Percentiles rank a stretch among this genome's conserved stretches.
Evolutionary conservation across 768 basidiomycete species (phyloP).

Genomic region (Auricularia auricula-judae): DNA sequence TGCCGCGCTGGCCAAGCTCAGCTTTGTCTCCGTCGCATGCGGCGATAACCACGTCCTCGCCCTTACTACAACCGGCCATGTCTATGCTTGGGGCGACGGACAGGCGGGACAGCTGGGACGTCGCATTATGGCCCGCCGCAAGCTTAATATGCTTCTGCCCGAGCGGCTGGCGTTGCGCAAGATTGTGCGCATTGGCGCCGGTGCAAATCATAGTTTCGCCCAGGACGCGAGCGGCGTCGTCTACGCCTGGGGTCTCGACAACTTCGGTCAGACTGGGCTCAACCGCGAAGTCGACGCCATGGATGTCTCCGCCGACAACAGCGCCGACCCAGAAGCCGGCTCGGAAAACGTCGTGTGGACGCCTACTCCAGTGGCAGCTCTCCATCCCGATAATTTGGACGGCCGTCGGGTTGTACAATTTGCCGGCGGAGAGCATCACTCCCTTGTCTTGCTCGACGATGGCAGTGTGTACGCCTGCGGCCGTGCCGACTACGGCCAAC

Average conservation of each 20-base stretch:
- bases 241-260: constrained; percentile 38
- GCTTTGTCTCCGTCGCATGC: constrained; percentile 9
- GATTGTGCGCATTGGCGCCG: constrained; percentile 31
- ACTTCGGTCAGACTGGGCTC: constrained; percentile 54
- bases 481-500: constrained; percentile 71
- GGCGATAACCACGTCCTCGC: constrained; percentile 38
- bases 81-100: constrained; percentile 35
- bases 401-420: constrained; percentile 63
- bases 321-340: constrained; percentile 33
- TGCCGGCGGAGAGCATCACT: constrained; percentile 77
- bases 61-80: constrained; percentile 31
- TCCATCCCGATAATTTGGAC: too few species aligned
- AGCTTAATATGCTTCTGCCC: constrained; percentile 30
- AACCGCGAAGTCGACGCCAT: constrained; percentile 36
- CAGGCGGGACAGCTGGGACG: constrained; percentile 35
- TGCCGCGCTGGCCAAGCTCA: constrained; percentile 2
- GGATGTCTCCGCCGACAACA: constrained; percentile 53
- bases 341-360: too few species aligned
- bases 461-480: constrained; percentile 85
- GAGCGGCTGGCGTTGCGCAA: constrained; percentile 27
- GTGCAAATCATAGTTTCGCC: constrained; percentile 36
- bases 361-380: too few species aligned
- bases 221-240: constrained; percentile 31
- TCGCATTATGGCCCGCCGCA: constrained; percentile 29
- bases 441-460: constrained; percentile 72